A percentile compares a stretch with the other conserved stretches of the same genome.
Evolutionary conservation across 2,329 filamentous ascomycete species (phyloP).

Genomic region (Phyllosticta citriasiana): DNA sequence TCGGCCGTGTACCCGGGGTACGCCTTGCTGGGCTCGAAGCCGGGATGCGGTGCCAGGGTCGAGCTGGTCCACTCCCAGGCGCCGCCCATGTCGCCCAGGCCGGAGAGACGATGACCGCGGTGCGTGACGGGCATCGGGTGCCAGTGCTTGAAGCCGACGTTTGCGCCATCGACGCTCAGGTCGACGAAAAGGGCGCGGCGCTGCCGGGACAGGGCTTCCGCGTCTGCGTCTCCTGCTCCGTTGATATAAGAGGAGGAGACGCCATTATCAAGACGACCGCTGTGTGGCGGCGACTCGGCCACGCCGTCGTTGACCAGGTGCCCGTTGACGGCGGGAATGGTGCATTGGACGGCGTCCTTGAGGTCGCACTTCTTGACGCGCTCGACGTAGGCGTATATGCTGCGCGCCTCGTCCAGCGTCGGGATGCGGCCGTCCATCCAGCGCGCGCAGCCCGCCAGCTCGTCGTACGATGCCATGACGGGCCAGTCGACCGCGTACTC

Average conservation of each 20-base stretch:
- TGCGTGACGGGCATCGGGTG: slow-evolving; percentile 75
- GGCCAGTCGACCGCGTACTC: slow-evolving; percentile 79
- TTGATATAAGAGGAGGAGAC: slow-evolving; percentile 27
- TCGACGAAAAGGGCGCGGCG: slow-evolving; percentile 57
- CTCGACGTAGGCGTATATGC: slow-evolving; percentile 75
- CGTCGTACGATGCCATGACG: slow-evolving; percentile 83
- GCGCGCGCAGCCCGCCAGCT: slow-evolving; percentile 69
- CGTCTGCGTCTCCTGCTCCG: not conserved
- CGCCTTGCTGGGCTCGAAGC: slow-evolving; percentile 73
- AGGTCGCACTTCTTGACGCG: slow-evolving; percentile 47
- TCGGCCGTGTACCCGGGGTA: slow-evolving; percentile 95
- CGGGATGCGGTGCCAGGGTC: slow-evolving; percentile 58
- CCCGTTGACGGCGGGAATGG: slow-evolving; percentile 50
- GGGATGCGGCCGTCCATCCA: slow-evolving; percentile 90
- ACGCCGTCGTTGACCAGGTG: slow-evolving; percentile 77
- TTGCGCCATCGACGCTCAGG: slow-evolving; percentile 52
- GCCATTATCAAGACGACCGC: slow-evolving; percentile 31
- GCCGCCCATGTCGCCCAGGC: slow-evolving; percentile 77
- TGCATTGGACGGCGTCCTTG: slow-evolving; percentile 39
- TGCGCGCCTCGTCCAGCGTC: slow-evolving; percentile 72
- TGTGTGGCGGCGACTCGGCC: slow-evolving; percentile 62
- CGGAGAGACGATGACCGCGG: slow-evolving; percentile 60
- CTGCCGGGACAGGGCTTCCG: not conserved
- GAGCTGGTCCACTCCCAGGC: slow-evolving; percentile 98
- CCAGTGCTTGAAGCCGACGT: slow-evolving; percentile 86